A percentile compares a stretch with the other conserved stretches of the same genome.
Evolutionary conservation across 805 yeast genomes (phyloP).

Genomic region (Lachancea fermentati): DNA sequence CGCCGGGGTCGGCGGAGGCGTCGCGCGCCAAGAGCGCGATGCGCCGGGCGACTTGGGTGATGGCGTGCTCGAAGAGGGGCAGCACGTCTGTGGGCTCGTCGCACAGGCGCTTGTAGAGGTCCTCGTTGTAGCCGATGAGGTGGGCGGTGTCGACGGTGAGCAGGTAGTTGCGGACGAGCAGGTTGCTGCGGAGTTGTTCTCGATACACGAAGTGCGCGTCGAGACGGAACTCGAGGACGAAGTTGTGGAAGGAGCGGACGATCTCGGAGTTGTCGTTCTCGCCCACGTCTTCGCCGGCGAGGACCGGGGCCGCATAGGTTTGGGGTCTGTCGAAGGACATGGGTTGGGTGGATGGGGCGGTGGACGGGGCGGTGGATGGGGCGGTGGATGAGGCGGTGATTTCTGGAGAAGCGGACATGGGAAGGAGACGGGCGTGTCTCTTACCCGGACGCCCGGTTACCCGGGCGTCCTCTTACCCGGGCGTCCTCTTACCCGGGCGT

Average conservation of each 20-base stretch:
- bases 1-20: conserved; percentile 8
- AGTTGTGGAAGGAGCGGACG: conserved; percentile 70
- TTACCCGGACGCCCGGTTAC: background rate
- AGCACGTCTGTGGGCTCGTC: conserved; percentile 88
- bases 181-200: conserved; percentile 84
- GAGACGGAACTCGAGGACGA: conserved; percentile 79
- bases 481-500: background rate
- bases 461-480: background rate
- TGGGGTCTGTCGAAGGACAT: conserved; percentile 78
- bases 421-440: too few species aligned
- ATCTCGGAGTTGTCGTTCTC: conserved; percentile 63
- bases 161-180: conserved; percentile 67
- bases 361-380: too few species aligned
- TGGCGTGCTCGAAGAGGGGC: conserved; percentile 77
- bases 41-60: conserved; percentile 78
- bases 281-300: conserved; percentile 73
- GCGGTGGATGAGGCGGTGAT: too few species aligned
- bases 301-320: conserved; percentile 68
- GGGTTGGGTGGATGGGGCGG: background rate
- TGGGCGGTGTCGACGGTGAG: conserved; percentile 78
- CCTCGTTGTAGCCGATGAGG: conserved; percentile 82
- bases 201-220: conserved; percentile 79
- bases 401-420: too few species aligned
- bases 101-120: conserved; percentile 71
- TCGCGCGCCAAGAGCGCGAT: conserved; percentile 42